Evolutionary conservation across 164 flowering plant species (phyloP), one percentile per base, ranked within the genome.

Genomic region (Aristolochia contorta): DNA sequence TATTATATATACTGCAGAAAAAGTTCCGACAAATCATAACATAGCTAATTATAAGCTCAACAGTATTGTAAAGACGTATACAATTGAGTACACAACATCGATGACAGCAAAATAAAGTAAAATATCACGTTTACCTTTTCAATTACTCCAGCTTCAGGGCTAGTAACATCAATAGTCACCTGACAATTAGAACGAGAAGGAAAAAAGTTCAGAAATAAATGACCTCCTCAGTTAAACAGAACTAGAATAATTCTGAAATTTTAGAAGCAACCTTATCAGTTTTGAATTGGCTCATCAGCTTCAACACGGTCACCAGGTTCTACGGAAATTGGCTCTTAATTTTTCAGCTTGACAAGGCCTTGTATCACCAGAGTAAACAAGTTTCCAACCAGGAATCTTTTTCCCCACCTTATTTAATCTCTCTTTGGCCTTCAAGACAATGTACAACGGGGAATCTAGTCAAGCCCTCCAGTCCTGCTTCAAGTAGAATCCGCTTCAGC

Each of bases 311-410:
- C 99, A 65, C 99, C 99, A 69, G 92, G 91, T 49, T 84, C 99
- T 93, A n/a, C 24, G 47, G 37, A n/a, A 37, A 10, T 37, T 37
- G 1, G 5, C 12, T 1, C 7, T 37, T 23, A 53, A 27, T n/a
- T n/a, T n/a, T 16, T 53, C 16, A n/a, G 80, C 83, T 3, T 79
- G 79, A 63, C 99, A 88, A 41, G 99, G 99, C 74, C 99, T 79
- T 16, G 97, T 91, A 69, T 94, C 99, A 37, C 99, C 99, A 18
- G 99, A 94, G 66, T 94, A 94, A 6, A 84, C 99, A 64, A 94
- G 69, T 72, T 88, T 94, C 99, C 99, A 94, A 21, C 99, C 99
- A 6, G 95, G 96, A 47, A 94, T 85, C 9, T 60, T 67, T 70
- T 85, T 83, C 37, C 95, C 96, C 16, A 54, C 74, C 57, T 70